Conservation (phyloP, 306 rosid genomes). For the Heteromeles arbutifolia region DNA sequence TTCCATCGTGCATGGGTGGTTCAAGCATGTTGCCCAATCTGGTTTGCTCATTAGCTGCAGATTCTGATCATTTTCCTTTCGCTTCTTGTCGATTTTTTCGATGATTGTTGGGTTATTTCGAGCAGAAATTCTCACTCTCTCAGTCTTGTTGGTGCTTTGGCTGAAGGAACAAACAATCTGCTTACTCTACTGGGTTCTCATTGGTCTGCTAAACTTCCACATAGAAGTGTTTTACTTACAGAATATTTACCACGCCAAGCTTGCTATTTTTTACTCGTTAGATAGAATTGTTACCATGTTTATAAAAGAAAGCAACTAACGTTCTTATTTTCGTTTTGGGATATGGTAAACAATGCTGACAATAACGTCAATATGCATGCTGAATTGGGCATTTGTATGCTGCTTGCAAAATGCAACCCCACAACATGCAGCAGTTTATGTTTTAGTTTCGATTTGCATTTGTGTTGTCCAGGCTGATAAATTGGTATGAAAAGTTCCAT, state of each 20-base stretch:
- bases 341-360: neutral
- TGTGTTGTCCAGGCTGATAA: neutral
- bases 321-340: neutral
- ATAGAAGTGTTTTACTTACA: neutral
- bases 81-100: neutral
- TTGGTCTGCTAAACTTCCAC: neutral
- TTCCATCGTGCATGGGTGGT: constrained; percentile 21
- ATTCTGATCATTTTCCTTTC: neutral
- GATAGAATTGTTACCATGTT: neutral
- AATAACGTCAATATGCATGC: neutral
- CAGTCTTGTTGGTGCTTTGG: neutral
- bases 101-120: neutral
- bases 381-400: constrained; percentile 2
- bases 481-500: neutral
- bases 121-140: neutral
- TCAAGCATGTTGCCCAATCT: constrained; percentile 3
- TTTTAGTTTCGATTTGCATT: neutral
- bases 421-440: neutral
- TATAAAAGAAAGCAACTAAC: neutral
- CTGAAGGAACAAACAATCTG: neutral
- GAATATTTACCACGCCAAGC: neutral
- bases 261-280: neutral
- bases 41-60: constrained; percentile 7
- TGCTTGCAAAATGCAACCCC: neutral
- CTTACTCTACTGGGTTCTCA: neutral